Percentiles rank a stretch among this genome's conserved stretches.
Conservation (phyloP, 257 asterid genomes). For the Nicotiana benthamiana region DNA sequence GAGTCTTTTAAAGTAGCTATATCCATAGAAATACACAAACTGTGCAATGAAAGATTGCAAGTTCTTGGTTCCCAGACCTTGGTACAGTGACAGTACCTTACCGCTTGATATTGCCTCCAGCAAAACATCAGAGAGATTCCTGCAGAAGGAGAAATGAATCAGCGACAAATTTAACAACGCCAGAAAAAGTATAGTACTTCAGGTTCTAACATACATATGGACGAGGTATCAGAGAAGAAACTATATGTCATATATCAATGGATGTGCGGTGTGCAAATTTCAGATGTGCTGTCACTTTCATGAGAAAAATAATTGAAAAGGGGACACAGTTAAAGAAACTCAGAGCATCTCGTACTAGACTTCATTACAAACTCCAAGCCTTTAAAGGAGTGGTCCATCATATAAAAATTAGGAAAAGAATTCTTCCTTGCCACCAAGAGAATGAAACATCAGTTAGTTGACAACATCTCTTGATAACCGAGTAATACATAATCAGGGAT, state of each 20-base stretch:
- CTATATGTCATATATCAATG: background rate
- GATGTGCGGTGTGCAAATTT: background rate
- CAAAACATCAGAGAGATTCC: constrained; percentile 35
- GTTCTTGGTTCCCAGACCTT: constrained; percentile 44
- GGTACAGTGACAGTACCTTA: constrained; percentile 28
- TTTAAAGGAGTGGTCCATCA: background rate
- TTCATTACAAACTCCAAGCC: background rate
- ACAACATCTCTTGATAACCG: background rate
- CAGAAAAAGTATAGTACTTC: background rate
- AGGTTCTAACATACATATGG: background rate
- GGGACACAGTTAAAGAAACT: background rate
- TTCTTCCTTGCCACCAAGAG: background rate
- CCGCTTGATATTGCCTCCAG: constrained; percentile 36
- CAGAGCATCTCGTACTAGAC: background rate
- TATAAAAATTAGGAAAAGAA: background rate
- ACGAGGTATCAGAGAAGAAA: background rate
- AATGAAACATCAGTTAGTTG: background rate
- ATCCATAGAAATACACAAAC: constrained; percentile 40
- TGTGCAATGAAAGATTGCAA: constrained; percentile 37
- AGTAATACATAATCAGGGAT: background rate
- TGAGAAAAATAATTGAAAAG: background rate
- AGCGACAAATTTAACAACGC: background rate
- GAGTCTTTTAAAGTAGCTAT: constrained; percentile 37
- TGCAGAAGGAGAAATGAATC: constrained; percentile 12
- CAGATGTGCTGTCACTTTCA: background rate